phyloP scores from a whole-genome alignment of 2,329 filamentous ascomycete genomes.

The Mycosphaerella sp. region DNA sequence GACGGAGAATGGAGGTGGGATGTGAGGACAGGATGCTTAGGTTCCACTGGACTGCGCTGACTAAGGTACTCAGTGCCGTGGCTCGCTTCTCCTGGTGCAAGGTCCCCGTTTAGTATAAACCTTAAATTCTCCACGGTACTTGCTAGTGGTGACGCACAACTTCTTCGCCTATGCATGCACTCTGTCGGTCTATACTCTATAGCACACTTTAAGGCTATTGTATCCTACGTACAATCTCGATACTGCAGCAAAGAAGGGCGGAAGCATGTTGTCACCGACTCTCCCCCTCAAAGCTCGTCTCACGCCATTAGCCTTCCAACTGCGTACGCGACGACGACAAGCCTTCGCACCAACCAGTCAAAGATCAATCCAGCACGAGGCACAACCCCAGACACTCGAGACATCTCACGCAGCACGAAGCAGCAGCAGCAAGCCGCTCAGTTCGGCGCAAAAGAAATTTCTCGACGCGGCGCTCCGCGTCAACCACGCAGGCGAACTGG shows the following conservation, averaged over 20 bases:
- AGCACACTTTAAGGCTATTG: too few species aligned
- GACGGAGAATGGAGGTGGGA: background rate
- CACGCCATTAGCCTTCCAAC: slow-evolving; percentile 30
- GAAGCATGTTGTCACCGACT: slow-evolving; percentile 8
- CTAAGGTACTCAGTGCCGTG: too few species aligned
- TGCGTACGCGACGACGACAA: slow-evolving; percentile 23
- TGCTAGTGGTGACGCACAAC: background rate
- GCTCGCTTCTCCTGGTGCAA: background rate
- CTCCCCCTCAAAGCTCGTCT: slow-evolving; percentile 27
- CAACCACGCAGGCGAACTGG: slow-evolving; percentile 96
- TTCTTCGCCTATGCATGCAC: background rate
- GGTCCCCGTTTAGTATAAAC: background rate
- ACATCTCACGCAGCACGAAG: slow-evolving; percentile 15
- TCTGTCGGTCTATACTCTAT: too few species aligned
- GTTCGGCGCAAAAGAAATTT: slow-evolving; percentile 60
- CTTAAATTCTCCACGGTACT: background rate
- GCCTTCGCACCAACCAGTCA: slow-evolving; percentile 20
- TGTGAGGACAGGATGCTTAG: background rate
- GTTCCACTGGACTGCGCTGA: too few species aligned
- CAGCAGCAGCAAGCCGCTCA: slow-evolving; percentile 20
- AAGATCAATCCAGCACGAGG: slow-evolving; percentile 19
- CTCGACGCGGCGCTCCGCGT: slow-evolving; percentile 80
- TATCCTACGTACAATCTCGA: background rate
- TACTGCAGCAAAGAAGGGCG: slow-evolving; percentile 1
- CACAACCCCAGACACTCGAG: slow-evolving; percentile 19